phyloP scores from a whole-genome alignment of 2,329 filamentous ascomycete species.

The Scedosporium apiospermum region DNA sequence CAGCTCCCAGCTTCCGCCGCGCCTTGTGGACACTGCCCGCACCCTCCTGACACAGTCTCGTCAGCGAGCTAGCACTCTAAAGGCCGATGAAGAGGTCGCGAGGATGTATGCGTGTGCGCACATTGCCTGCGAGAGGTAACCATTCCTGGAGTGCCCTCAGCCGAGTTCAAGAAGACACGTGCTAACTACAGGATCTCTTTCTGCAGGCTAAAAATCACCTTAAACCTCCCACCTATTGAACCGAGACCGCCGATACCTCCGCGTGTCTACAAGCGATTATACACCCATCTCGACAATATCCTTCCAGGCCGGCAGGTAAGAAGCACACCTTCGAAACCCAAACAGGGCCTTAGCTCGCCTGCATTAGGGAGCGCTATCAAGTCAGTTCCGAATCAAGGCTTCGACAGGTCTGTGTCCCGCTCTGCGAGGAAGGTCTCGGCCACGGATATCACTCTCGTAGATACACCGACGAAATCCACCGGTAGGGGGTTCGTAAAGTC shows the following conservation, averaged over 20 bases:
- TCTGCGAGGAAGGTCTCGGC: slow-evolving; percentile 30
- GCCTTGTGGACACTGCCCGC: slow-evolving; percentile 61
- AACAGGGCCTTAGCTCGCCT: slow-evolving; percentile 12
- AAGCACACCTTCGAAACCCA: slow-evolving; percentile 22
- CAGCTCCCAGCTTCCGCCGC: slow-evolving; percentile 54
- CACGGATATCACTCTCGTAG: slow-evolving; percentile 13
- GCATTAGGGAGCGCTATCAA: slow-evolving; percentile 5
- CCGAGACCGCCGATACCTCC: slow-evolving; percentile 70
- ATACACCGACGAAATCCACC: slow-evolving; percentile 34
- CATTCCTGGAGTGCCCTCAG: not conserved
- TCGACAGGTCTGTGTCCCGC: slow-evolving; percentile 21
- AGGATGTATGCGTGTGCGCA: slow-evolving; percentile 76
- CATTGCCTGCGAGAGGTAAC: slow-evolving; percentile 76
- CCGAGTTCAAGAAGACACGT: not conserved
- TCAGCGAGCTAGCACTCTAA: slow-evolving; percentile 65
- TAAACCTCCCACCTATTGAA: slow-evolving; percentile 70
- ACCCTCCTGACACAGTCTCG: slow-evolving; percentile 75
- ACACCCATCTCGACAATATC: slow-evolving; percentile 66
- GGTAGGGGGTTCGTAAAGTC: slow-evolving; percentile 13
- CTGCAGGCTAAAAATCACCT: slow-evolving; percentile 62
- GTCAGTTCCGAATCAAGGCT: not conserved
- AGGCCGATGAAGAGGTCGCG: slow-evolving; percentile 80
- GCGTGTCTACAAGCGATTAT: slow-evolving; percentile 74
- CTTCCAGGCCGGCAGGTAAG: slow-evolving; percentile 37
- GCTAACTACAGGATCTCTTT: not conserved